Evolutionary conservation across 345 rosid genomes (phyloP), one percentile per base, ranked within the genome.

Genomic region (Pugionium cornutum): DNA sequence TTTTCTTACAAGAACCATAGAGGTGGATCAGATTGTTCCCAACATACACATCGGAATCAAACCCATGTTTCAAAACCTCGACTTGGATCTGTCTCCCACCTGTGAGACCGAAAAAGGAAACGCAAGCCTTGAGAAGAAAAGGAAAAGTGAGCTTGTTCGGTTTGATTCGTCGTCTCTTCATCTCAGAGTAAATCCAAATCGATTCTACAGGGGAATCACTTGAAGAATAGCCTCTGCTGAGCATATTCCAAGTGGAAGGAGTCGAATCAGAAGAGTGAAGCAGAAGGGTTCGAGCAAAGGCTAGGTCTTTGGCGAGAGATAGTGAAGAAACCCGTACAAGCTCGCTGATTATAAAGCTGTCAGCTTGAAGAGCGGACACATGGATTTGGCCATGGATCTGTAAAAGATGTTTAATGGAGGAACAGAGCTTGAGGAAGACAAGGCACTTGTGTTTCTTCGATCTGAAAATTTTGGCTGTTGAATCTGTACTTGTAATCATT

Each of bases 71-170:
- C 7, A 80, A 41, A 59, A 79, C 74, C 53, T 88, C 87, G 1
- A 51, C 91, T 34, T 92, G 96, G 7, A 82, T 77, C 76, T 86
- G 89, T 53, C 80, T 82, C 50, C 97, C 91, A 8, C 79, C 88
- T 4, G 74, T 48, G 40, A 86, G 78, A 2, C 81, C 83, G 28
- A 63, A 67, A 66, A 75, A 67, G 34, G 75, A 65, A 34, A 86
- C 82, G 30, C 91, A 89, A 0, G 87, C 86, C 64, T 87, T 92
- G 36, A 84, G 62, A 70, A 84, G 76, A 66, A 89, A 89, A 5
- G 98, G 97, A 71, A 80, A 82, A 1, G 91, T 89, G 52, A 86
- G 88, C 32, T 77, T 81, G 78, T 77, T 86, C 41, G 88, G 87
- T 39, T 52, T 56, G 66, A 89, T 55, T 7, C 85, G 86, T 36